Conservation (phyloP, 495 filamentous ascomycete genomes). For the Daldinia concentrica region DNA sequence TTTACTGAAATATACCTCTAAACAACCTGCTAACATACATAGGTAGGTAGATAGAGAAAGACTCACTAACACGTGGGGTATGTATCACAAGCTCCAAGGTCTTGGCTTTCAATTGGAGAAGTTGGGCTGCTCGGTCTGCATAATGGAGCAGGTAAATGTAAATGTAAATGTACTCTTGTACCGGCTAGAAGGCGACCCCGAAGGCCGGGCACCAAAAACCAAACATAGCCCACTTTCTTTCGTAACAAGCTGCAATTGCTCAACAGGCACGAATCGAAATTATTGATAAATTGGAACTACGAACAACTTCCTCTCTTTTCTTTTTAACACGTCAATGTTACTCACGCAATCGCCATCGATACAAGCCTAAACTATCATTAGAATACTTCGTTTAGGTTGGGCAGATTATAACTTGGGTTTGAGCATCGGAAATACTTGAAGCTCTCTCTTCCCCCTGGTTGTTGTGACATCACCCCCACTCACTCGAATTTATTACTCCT, state of each 20-base stretch:
- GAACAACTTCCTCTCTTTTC: conserved; percentile 15
- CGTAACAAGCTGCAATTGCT: conserved; percentile 36
- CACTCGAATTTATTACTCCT: conserved; percentile 1
- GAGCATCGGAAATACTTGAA: conserved; percentile 16
- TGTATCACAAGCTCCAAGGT: not conserved
- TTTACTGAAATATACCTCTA: too few relatives aligned
- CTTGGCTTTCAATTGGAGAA: not conserved
- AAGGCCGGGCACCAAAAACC: conserved; percentile 22
- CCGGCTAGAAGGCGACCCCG: conserved; percentile 25
- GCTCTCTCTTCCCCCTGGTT: conserved; percentile 22
- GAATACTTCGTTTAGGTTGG: not conserved
- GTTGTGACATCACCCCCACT: conserved; percentile 48
- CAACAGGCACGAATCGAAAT: conserved; percentile 43
- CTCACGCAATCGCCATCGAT: conserved; percentile 9
- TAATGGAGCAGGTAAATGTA: not conserved
- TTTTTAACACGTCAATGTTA: conserved; percentile 15
- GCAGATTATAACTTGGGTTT: conserved; percentile 16
- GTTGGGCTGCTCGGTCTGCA: not conserved
- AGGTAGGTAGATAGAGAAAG: too few relatives aligned
- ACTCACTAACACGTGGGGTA: not conserved
- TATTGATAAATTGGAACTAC: conserved; percentile 38
- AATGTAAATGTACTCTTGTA: not conserved
- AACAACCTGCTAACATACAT: too few relatives aligned
- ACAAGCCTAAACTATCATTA: conserved; percentile 19
- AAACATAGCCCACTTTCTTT: conserved; percentile 44